Conservation (phyloP, 2,329 filamentous ascomycete species). For the Monosporascus ibericus region DNA sequence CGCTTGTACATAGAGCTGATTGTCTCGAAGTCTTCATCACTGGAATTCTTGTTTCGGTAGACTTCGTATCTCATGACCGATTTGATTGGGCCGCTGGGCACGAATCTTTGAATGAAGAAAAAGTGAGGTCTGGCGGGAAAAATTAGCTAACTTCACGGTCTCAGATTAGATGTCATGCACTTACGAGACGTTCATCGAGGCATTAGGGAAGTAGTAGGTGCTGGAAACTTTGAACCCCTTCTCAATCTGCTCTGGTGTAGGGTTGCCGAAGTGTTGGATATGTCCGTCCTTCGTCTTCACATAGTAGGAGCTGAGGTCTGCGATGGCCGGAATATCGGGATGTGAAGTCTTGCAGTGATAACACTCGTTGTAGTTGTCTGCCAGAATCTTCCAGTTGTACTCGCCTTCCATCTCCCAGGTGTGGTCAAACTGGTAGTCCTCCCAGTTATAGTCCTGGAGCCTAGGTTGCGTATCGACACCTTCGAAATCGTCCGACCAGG, state of each 20-base stretch:
- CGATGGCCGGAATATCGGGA: slow-evolving; percentile 50
- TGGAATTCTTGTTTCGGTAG: slow-evolving; percentile 54
- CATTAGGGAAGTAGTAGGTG: slow-evolving; percentile 46
- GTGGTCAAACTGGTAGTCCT: slow-evolving; percentile 52
- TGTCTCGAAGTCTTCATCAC: slow-evolving; percentile 50
- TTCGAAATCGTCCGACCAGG: slow-evolving; percentile 47
- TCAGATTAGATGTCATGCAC: slow-evolving; percentile 17
- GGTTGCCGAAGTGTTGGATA: slow-evolving; percentile 44
- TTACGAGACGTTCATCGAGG: slow-evolving; percentile 45
- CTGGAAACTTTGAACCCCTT: slow-evolving; percentile 38
- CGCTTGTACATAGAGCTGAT: slow-evolving; percentile 57
- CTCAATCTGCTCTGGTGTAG: slow-evolving; percentile 41
- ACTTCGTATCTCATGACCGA: slow-evolving; percentile 58
- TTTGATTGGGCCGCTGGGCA: slow-evolving; percentile 44
- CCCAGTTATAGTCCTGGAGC: slow-evolving; percentile 40
- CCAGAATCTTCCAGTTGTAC: slow-evolving; percentile 56
- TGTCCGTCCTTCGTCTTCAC: slow-evolving; percentile 42
- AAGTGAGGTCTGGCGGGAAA: slow-evolving; percentile 44
- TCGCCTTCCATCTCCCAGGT: slow-evolving; percentile 50
- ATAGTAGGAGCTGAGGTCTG: slow-evolving; percentile 49
- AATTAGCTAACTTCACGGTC: background rate
- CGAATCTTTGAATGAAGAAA: slow-evolving; percentile 58
- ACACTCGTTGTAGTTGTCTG: slow-evolving; percentile 62
- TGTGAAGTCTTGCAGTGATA: slow-evolving; percentile 58
- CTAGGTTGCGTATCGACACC: slow-evolving; percentile 39